Base-by-base conservation (phyloP, 441 rosid species). In the Adansonia grandidieri region DNA sequence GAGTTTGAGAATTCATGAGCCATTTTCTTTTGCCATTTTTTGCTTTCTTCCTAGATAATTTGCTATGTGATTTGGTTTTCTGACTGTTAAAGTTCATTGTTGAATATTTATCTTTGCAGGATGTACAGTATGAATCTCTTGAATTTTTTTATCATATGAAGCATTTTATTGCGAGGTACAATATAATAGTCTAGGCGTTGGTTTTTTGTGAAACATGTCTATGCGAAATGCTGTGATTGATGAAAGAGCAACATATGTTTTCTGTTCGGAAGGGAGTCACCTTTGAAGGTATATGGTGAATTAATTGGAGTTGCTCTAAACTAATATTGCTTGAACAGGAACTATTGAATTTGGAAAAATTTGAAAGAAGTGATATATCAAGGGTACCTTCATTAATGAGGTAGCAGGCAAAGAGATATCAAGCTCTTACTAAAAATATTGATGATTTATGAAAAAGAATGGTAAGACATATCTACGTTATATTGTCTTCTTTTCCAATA, bases 391-490 rank as follows among this genome's bases (percentile, higher is more conserved):
- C 92, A 13, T 75, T 86, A 61, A 78, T 91, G 87, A 89, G 90
- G 85, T 93, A 94, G 85, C 98, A 91, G 75, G 86, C 94, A 7
- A 93, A 90, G 87, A 86, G 98, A 83, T 94, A 91, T 79, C 97
- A 93, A 82, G 81, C 91, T 82, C 92, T 94, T 54, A 77, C 91
- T 0, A 95, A 90, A 87, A 94, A 93, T 90, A 89, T 94, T 8
- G 97, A 93, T 68, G 97, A 91, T 64, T 89, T 94, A 5, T 94
- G 98, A 82, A 83, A 91, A 89, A 88, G 91, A 91, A 90, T 93
- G 98, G 98, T 93, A 86, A 78, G 79, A 64, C 48, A 66, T 61
- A 5, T 73, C 64, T 60, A 48, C 44, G 53, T 48, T 63, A 2
- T 15, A 10, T 58, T 58, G 54, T 50, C 6, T 4, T 11, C 48